A percentile compares a stretch with the other conserved stretches of the same genome.
These are phyloP conservation scores for Rickenella mellea DNA, from an alignment of 768 basidiomycete species.

Conservation along the genomic window DNA sequence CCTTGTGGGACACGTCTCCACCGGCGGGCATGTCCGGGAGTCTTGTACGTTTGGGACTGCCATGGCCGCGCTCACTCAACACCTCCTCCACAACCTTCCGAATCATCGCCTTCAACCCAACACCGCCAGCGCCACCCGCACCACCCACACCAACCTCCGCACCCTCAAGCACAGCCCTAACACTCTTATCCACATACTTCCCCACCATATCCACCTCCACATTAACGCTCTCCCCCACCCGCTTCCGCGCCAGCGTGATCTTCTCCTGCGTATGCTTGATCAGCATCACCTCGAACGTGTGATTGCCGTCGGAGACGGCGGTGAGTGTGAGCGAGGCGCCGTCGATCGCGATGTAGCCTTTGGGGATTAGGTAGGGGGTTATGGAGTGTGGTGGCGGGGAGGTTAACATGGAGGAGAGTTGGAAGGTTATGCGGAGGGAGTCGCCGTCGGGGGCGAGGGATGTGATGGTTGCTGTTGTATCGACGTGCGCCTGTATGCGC, in stretches of 20 bases:
- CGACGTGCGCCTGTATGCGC: slow-evolving; percentile 78
- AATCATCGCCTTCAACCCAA: slow-evolving; percentile 37
- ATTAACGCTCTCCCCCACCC: slow-evolving; percentile 75
- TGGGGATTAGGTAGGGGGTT: slow-evolving; percentile 78
- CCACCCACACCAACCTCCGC: slow-evolving; percentile 71
- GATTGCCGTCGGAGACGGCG: slow-evolving; percentile 49
- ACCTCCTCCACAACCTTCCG: slow-evolving; percentile 51
- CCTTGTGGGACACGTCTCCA: slow-evolving; percentile 63
- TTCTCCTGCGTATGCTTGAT: slow-evolving; percentile 90
- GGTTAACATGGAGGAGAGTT: slow-evolving; percentile 54
- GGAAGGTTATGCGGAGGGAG: slow-evolving; percentile 78
- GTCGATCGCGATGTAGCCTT: slow-evolving; percentile 92
- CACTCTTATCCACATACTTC: slow-evolving; percentile 84
- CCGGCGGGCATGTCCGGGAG: slow-evolving; percentile 12
- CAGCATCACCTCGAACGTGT: slow-evolving; percentile 85
- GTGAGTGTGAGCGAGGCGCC: slow-evolving; percentile 92
- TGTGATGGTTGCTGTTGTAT: slow-evolving; percentile 73
- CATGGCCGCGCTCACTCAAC: slow-evolving; percentile 18
- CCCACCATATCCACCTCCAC: slow-evolving; percentile 94
- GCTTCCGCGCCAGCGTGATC: slow-evolving; percentile 71
- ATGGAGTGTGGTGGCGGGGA: slow-evolving; percentile 52
- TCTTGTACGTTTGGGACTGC: too few relatives aligned
- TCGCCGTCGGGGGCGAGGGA: slow-evolving; percentile 68
- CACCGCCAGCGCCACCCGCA: slow-evolving; percentile 44
- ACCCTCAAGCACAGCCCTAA: slow-evolving; percentile 54